A percentile compares a stretch with the other conserved stretches of the same genome.
These are phyloP conservation scores for Clathrus columnatus DNA, from an alignment of 768 basidiomycete species.

Conservation along the genomic window DNA sequence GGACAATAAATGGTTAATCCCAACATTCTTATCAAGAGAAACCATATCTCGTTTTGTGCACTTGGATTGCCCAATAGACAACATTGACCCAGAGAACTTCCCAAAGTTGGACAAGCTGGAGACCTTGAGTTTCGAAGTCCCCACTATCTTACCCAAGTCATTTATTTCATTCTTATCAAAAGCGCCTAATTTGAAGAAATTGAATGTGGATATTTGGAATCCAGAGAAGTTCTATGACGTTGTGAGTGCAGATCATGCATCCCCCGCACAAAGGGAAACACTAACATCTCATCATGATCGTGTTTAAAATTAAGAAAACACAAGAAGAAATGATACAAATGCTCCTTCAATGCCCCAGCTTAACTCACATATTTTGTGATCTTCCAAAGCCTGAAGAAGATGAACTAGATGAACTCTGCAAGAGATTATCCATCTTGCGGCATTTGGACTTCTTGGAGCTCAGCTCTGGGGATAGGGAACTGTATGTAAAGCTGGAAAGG, in stretches of 20 bases:
- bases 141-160: not conserved
- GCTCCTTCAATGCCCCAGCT: not conserved
- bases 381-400: too few species aligned
- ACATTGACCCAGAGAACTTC: not conserved
- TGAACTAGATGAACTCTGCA: too few species aligned
- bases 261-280: too few species aligned
- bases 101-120: not conserved
- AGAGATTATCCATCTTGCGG: not conserved
- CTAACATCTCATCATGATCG: not conserved
- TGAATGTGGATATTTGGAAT: not conserved
- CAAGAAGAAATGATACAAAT: not conserved
- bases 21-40: not conserved
- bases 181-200: not conserved
- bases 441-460: not conserved
- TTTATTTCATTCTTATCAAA: not conserved
- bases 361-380: not conserved
- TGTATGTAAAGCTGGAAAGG: not conserved
- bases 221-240: not conserved
- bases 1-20: not conserved
- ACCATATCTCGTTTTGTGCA: not conserved
- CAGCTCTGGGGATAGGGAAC: too few species aligned
- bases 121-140: not conserved
- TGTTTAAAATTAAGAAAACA: not conserved
- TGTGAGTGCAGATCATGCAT: too few species aligned
- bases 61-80: not conserved